These are phyloP conservation scores for Cicer chorassanicum DNA, from an alignment of 306 rosid species.

Conservation along the genomic window DNA sequence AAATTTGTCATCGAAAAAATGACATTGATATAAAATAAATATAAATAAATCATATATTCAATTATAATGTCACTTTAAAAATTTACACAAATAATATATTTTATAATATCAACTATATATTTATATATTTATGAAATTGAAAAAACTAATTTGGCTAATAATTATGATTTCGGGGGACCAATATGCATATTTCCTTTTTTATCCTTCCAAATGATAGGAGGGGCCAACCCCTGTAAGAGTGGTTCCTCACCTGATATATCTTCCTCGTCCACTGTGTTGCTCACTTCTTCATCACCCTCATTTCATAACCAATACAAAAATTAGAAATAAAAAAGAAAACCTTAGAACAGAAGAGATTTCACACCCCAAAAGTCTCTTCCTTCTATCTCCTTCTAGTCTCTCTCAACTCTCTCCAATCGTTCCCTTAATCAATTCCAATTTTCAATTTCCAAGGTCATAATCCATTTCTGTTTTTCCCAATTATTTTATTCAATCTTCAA, in stretches of 20 bases:
- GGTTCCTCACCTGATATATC: slow-evolving; percentile 31
- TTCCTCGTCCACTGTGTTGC: neutral
- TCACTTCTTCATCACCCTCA: slow-evolving; percentile 2
- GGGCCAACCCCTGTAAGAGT: too few species aligned
- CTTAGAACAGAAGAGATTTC: slow-evolving; percentile 57
- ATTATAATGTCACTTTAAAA: too few species aligned
- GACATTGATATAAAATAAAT: too few species aligned
- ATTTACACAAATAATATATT: too few species aligned
- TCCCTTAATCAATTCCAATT: neutral
- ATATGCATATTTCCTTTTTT: too few species aligned
- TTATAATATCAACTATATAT: too few species aligned
- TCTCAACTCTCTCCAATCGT: slow-evolving; percentile 20
- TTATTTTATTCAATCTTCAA: neutral
- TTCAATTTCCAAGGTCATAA: slow-evolving; percentile 33
- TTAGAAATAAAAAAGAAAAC: slow-evolving; percentile 36
- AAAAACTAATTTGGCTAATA: too few species aligned
- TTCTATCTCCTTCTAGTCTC: slow-evolving; percentile 28
- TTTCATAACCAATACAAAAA: slow-evolving; percentile 19
- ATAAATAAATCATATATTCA: too few species aligned
- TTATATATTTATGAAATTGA: too few species aligned
- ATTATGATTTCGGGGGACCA: too few species aligned
- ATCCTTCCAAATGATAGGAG: too few species aligned
- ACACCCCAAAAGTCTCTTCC: slow-evolving; percentile 50
- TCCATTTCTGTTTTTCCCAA: neutral
- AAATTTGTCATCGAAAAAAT: too few species aligned